phyloP scores from a whole-genome alignment of 2,329 filamentous ascomycete species.

The Pseudogymnoascus sp. region DNA sequence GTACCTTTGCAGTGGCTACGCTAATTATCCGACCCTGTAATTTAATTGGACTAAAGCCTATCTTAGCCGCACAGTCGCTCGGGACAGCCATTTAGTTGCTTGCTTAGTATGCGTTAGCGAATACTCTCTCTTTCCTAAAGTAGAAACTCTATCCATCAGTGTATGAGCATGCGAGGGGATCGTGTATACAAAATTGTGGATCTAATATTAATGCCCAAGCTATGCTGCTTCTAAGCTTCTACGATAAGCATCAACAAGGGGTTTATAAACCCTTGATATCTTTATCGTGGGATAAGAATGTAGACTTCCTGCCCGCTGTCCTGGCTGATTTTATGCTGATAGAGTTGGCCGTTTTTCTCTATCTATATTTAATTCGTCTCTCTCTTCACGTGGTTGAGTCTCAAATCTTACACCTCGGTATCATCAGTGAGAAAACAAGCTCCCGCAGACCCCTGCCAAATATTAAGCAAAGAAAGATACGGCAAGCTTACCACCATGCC shows the following conservation, averaged over 20 bases:
- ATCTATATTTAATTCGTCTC: neutral
- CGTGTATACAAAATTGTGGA: neutral
- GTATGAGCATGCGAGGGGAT: neutral
- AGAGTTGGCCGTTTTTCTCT: neutral
- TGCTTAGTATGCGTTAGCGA: neutral
- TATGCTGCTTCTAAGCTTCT: neutral
- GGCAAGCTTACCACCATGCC: neutral
- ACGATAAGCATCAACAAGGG: neutral
- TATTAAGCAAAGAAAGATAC: neutral
- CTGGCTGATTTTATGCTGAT: neutral
- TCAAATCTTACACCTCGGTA: neutral
- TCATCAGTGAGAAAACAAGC: neutral
- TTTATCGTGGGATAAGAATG: neutral
- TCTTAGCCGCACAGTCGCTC: neutral
- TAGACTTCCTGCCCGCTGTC: neutral
- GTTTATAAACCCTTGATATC: slow-evolving; percentile 8
- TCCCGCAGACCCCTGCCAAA: neutral
- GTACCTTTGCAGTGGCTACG: neutral
- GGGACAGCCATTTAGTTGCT: neutral
- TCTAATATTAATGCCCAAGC: neutral
- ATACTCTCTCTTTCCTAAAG: slow-evolving; percentile 1
- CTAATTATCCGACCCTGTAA: neutral
- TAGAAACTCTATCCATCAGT: neutral
- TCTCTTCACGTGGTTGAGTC: neutral
- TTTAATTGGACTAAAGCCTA: neutral